Evolutionary conservation across 345 rosid species (phyloP), one percentile per base, ranked within the genome.

Genomic region (Orychophragmus violaceus): DNA sequence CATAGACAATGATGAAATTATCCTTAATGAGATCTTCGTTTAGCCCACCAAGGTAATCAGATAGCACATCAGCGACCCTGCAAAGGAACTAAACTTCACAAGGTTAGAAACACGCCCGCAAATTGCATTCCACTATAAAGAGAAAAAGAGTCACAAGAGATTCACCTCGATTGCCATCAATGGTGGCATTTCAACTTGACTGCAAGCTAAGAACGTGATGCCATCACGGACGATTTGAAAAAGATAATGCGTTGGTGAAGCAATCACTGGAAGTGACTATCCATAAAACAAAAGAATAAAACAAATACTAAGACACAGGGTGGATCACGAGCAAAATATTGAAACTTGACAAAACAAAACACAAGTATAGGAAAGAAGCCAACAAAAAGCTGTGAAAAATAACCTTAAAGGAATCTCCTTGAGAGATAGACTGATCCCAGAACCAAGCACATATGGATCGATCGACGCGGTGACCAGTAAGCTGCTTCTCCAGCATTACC

Each of bases 151-250:
- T 19, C 5, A 16, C 2, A 11, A 35, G 12, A 16, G 25, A 39
- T 44, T 70, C 76, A 90, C 99, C 96, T 94, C 99, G 66, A 90
- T 84, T 24, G 84, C 99, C 97, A 94, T 87, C 80, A 94, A 68
- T 33, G 99, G 96, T 3, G 95, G 95, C 97, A 94, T 90, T 79
- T 90, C 99, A 62, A 94, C 95, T 77, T 90, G 99, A 72, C 90
- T 90, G 65, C 99, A 90, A 53, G 99, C 93, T 57, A 94, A 70
- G 71, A 94, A 87, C 2, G 97, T 94, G 64, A 94, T 82, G 61
- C 97, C 99, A 10, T 85, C 91, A 0, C 96, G 87, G 71, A 90
- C 81, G 39, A 90, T 64, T 87, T 90, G 99, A 75, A 94, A 94
- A 56, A 88, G 77, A 77, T 90, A 94, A 77, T 94, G 96, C 0